phyloP scores from a whole-genome alignment of 1,139 yeast species.

The Geotrichum fermentans region DNA sequence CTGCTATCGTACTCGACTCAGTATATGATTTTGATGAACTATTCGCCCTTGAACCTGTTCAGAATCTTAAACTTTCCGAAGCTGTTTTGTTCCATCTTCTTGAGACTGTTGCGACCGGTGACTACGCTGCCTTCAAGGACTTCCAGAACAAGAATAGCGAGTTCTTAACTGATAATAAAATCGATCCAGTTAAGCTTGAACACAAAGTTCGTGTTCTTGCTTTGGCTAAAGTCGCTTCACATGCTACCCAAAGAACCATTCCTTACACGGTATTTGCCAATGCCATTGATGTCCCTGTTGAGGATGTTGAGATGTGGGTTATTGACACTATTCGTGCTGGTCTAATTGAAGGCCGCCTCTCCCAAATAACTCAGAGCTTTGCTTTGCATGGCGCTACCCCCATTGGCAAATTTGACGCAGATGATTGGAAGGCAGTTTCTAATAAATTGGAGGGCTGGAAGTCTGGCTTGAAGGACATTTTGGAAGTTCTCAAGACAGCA shows the following conservation, averaged over 20 bases:
- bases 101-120: constrained; percentile 36
- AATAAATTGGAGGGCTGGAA: constrained; percentile 39
- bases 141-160: constrained; percentile 20
- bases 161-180: constrained; percentile 23
- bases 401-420: constrained; percentile 38
- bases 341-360: constrained; percentile 43
- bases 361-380: constrained; percentile 39
- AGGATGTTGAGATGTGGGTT: constrained; percentile 41
- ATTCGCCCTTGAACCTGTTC: constrained; percentile 35
- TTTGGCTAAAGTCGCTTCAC: constrained; percentile 28
- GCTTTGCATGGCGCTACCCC: constrained; percentile 39
- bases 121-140: constrained; percentile 30
- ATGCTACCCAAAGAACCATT: constrained; percentile 30
- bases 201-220: constrained; percentile 32
- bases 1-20: constrained; percentile 30
- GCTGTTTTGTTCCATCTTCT: constrained; percentile 32
- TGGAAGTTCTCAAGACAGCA: constrained; percentile 35
- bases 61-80: constrained; percentile 25
- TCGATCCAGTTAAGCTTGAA: constrained; percentile 29
- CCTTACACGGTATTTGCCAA: constrained; percentile 36
- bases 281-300: constrained; percentile 34
- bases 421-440: constrained; percentile 40
- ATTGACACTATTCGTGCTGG: constrained; percentile 44
- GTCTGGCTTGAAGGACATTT: constrained; percentile 35
- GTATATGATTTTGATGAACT: constrained; percentile 38